Evolutionary conservation across 2,329 filamentous ascomycete genomes (phyloP), one percentile per base, ranked within the genome.

Genomic region (Alternaria consortialis): DNA sequence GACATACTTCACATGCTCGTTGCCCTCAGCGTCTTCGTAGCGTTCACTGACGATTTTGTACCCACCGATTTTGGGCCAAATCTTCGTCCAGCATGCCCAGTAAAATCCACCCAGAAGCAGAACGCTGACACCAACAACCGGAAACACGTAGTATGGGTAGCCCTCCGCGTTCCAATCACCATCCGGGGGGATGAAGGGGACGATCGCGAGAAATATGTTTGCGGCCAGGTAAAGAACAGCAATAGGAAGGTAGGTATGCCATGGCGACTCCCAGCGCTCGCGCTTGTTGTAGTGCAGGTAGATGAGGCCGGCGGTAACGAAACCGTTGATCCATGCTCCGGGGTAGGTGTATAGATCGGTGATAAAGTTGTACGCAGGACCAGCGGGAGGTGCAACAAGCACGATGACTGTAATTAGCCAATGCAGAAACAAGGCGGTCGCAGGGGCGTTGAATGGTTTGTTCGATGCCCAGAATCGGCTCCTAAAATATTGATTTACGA

Each of bases 391-490:
- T 0, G 88, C 89, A 4, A 91, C 75, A 32, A 92, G 84, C 12
- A 91, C 83, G 44, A 91, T 83, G 58, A 89, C 81, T 0, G 88
- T 89, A 3, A 90, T 83, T 15, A 89, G 70, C 84, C 87, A 91
- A 74, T 91, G 89, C 20, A 91, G 81, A 66, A 91, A 86, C 8
- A 88, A 77, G 74, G 74, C 73, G 8, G 74, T 64, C 2, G 73
- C 65, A 20, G 89, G 90, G 0, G 90, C 84, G 57, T 88, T 87
- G 63, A 88, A 90, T 0, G 90, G 90, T 76, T 85, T 86, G 70
- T 88, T 89, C 4, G 88, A 90, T 0, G 89, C 89, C 87, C 87
- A 91, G 73, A 92, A 86, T 2, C 83, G 82, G 62, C 86, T 87
- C 56, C 84, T 20, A 20, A 20, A 20, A 20, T 20, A 20, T 17